Base-by-base conservation (phyloP, 345 rosid species). In the Sisymbrium altissimum region DNA sequence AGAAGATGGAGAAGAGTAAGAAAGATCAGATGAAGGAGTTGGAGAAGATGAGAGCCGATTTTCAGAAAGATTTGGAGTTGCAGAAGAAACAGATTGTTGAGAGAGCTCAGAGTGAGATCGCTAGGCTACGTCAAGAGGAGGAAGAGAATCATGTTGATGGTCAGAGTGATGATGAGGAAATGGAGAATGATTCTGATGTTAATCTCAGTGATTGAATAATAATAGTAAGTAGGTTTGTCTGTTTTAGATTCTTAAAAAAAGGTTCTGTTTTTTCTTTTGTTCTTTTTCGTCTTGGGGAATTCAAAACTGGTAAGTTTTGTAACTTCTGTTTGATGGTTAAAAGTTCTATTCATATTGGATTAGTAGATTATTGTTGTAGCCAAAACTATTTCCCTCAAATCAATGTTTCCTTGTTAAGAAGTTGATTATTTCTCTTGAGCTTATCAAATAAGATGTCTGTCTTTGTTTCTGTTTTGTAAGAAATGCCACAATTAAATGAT, bases 1-100 rank as follows among this genome's bases (percentile, higher is more conserved):
- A 96, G 86, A 96, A 90, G 88, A 87, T 89, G 41, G 99, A 96
- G 85, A 89, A 40, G 68, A 86, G 81, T 74, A 88, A 87, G 78
- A 84, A 89, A 73, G 87, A 86, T 81, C 98, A 96, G 71, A 90
- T 96, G 91, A 66, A 80, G 76, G 98, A 88, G 66, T 74, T 96
- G 64, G 98, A 96, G 87, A 90, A 86, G 85, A 88, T 96, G 96
- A 88, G 98, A 77, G 87, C 85, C 89, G 96, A 90, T 71, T 89
- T 96, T 73, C 93, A 87, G 48, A 85, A 80, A 79, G 99, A 96
- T 54, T 75, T 96, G 83, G 99, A 96, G 81, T 66, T 84, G 85
- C 97, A 92, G 77, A 90, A 87, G 86, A 84, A 82, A 76, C 88
- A 89, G 86, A 92, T 95, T 68, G 78, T 90, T 81, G 97, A 92